phyloP scores from a whole-genome alignment of 306 rosid genomes.

The Pyrus pyrifolia region DNA sequence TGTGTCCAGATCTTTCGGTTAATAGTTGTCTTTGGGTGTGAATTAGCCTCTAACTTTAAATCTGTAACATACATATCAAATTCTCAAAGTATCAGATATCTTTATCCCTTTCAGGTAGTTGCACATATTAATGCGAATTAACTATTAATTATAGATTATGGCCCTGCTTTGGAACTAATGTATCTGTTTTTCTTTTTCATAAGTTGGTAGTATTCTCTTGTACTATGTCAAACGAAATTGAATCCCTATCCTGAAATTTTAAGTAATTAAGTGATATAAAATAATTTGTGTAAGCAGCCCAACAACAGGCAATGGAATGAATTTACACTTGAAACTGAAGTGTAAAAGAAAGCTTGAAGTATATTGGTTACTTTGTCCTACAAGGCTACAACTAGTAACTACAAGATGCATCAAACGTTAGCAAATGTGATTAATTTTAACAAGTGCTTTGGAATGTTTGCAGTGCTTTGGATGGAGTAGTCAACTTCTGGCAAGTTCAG shows the following conservation, averaged over 20 bases:
- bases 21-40: neutral
- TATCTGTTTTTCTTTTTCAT: neutral
- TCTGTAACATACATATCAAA: neutral
- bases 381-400: neutral
- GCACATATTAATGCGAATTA: neutral
- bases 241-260: neutral
- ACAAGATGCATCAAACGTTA: neutral
- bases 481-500: slow-evolving; percentile 72
- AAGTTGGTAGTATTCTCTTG: neutral
- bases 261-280: neutral
- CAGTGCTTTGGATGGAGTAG: slow-evolving; percentile 82
- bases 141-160: neutral
- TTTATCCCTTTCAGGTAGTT: neutral
- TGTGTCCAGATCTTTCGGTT: neutral
- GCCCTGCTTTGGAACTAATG: neutral
- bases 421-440: neutral
- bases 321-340: neutral
- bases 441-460: slow-evolving; percentile 30
- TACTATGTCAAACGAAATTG: neutral
- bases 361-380: neutral
- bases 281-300: neutral
- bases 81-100: neutral
- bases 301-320: neutral
- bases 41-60: neutral
- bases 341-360: neutral